Percentiles rank a stretch among this genome's conserved stretches.
These are phyloP conservation scores for Rhododendron kiyosumense DNA, from an alignment of 148 eudicot genomes.

Conservation along the genomic window DNA sequence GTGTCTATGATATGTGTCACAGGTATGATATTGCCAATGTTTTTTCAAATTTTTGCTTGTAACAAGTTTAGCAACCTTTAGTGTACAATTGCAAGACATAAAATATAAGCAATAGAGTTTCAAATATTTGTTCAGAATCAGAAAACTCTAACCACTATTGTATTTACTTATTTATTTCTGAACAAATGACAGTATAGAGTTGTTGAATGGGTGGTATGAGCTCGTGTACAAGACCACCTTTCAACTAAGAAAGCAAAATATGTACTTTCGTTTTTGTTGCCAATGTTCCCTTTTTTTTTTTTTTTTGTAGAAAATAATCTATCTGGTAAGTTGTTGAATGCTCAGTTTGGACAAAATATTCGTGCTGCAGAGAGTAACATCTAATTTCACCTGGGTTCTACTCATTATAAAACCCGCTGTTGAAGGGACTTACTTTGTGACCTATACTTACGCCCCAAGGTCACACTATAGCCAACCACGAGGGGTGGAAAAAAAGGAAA, in stretches of 20 bases:
- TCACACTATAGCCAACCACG: neutral
- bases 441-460: neutral
- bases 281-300: neutral
- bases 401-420: neutral
- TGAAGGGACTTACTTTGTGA: neutral
- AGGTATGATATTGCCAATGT: slow-evolving; percentile 38
- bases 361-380: neutral
- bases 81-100: neutral
- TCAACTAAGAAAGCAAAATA: neutral
- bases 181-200: neutral
- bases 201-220: neutral
- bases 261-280: neutral
- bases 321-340: neutral
- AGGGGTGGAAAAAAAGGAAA: neutral
- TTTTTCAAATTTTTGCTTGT: neutral
- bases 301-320: neutral
- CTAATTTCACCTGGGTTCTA: neutral
- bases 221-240: neutral
- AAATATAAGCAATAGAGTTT: neutral
- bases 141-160: neutral
- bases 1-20: slow-evolving; percentile 94
- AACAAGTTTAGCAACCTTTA: neutral
- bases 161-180: neutral
- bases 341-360: neutral
- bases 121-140: neutral